Percentiles rank a stretch among this genome's conserved stretches.
Conservation (phyloP, 257 asterid species). For the Nicotiana undulata region DNA sequence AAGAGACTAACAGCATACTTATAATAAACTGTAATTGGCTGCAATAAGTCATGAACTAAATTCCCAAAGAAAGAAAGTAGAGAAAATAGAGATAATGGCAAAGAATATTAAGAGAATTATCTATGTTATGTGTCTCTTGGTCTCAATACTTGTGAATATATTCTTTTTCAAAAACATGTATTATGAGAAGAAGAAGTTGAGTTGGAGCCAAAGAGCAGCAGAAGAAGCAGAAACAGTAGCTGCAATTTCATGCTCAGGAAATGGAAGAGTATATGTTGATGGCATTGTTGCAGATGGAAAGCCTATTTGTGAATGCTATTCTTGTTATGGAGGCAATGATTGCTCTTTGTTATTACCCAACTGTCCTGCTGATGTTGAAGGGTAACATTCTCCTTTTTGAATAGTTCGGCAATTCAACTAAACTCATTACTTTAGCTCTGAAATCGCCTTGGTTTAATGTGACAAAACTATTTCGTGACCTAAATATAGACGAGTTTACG, state of each 20-base stretch:
- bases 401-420: background rate
- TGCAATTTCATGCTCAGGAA: conserved; percentile 36
- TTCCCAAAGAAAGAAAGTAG: background rate
- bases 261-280: conserved; percentile 58
- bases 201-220: conserved; percentile 55
- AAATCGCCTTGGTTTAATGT: background rate
- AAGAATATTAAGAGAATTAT: background rate
- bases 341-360: conserved; percentile 34
- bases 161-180: conserved; percentile 1
- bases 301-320: conserved; percentile 59
- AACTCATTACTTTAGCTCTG: too few species aligned
- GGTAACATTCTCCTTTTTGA: conserved; percentile 19
- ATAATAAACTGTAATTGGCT: too few species aligned
- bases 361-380: conserved; percentile 47
- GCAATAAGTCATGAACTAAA: background rate
- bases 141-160: conserved; percentile 29
- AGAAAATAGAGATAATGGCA: background rate
- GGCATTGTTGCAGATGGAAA: conserved; percentile 26
- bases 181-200: conserved; percentile 12
- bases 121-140: conserved; percentile 20
- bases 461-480: background rate
- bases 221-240: conserved; percentile 64
- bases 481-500: background rate
- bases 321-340: conserved; percentile 49
- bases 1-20: background rate